phyloP scores from a whole-genome alignment of 495 filamentous ascomycete species.

The Letharia columbiana region DNA sequence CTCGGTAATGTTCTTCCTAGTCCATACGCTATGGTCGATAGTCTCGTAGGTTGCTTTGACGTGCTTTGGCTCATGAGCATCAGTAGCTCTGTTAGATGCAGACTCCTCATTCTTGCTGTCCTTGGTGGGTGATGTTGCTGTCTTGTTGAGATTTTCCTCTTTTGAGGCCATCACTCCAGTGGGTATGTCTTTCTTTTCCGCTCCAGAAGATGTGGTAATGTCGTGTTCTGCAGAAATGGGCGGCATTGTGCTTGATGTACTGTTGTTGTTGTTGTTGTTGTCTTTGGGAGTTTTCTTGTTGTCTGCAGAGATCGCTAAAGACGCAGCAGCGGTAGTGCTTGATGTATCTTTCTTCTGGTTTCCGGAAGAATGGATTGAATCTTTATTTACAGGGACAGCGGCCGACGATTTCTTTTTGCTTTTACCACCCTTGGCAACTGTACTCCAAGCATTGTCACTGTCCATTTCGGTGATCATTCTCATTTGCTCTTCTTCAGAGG shows the following conservation, averaged over 20 bases:
- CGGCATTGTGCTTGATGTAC: background rate
- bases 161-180: background rate
- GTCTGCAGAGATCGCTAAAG: slow-evolving; percentile 7
- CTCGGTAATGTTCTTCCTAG: slow-evolving; percentile 21
- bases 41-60: slow-evolving; percentile 14
- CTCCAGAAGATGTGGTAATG: background rate
- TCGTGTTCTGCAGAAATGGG: background rate
- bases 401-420: slow-evolving; percentile 45
- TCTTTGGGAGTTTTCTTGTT: background rate
- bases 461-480: slow-evolving; percentile 52
- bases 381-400: slow-evolving; percentile 3
- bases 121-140: background rate
- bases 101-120: background rate
- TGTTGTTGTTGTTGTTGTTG: background rate
- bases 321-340: background rate
- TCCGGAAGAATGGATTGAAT: slow-evolving; percentile 31
- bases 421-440: slow-evolving; percentile 56
- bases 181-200: background rate
- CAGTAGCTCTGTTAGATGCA: background rate
- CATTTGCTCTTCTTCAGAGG: slow-evolving; percentile 82
- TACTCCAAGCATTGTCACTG: slow-evolving; percentile 61
- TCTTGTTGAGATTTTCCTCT: background rate
- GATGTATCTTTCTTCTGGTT: slow-evolving; percentile 32
- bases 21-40: slow-evolving; percentile 22
- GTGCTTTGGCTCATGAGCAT: background rate